A percentile compares a stretch with the other conserved stretches of the same genome.
These are phyloP conservation scores for Lithospermum erythrorhizon DNA, from an alignment of 257 asterid genomes.

Conservation along the genomic window DNA sequence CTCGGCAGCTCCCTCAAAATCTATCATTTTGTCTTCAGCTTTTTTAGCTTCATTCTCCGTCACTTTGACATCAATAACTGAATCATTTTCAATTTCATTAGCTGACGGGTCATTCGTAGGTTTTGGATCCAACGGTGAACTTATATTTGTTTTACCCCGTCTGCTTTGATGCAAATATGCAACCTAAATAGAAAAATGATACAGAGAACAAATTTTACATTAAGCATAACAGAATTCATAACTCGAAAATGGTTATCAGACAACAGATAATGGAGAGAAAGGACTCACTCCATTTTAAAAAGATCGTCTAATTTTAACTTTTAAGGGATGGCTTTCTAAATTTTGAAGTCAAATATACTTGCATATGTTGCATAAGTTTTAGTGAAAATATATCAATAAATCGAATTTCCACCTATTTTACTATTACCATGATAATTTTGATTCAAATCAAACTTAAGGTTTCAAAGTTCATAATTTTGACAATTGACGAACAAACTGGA, in stretches of 20 bases:
- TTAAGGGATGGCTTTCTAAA: too few species aligned
- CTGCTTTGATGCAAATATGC: conserved; percentile 60
- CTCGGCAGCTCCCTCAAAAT: conserved; percentile 75
- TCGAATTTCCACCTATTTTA: too few species aligned
- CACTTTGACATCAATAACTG: conserved; percentile 55
- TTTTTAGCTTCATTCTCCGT: conserved; percentile 35
- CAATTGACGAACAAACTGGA: too few species aligned
- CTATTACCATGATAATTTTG: too few species aligned
- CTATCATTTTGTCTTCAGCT: conserved; percentile 46
- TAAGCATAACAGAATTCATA: too few species aligned
- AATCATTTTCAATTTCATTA: conserved; percentile 39
- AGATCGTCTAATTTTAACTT: too few species aligned
- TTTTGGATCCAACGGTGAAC: conserved; percentile 40
- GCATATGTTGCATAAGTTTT: too few species aligned
- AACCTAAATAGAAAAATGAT: conserved; percentile 36
- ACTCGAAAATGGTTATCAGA: not conserved
- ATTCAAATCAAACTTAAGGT: too few species aligned
- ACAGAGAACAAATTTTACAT: conserved; percentile 13
- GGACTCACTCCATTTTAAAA: too few species aligned
- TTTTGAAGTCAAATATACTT: too few species aligned
- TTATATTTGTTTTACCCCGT: conserved; percentile 35
- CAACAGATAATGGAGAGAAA: not conserved
- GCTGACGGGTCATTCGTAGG: conserved; percentile 42
- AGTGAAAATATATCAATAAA: too few species aligned
- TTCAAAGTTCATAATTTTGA: too few species aligned